phyloP scores from a whole-genome alignment of 2,329 filamentous ascomycete species.

The Colletotrichum incanum region DNA sequence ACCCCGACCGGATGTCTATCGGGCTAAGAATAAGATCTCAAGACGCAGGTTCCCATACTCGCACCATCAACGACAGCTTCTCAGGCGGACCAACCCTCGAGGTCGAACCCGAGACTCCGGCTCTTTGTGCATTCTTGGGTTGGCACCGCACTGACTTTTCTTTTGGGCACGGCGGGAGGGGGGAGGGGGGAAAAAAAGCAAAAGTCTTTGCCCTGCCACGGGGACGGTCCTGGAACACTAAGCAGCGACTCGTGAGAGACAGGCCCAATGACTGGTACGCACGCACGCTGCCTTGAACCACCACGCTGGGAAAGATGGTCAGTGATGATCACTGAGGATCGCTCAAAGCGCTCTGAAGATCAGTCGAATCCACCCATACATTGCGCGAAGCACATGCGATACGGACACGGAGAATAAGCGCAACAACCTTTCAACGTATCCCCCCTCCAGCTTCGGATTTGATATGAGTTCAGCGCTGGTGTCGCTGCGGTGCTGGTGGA shows the following conservation, averaged over 20 bases:
- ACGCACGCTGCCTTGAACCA: constrained; percentile 30
- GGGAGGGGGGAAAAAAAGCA: neutral
- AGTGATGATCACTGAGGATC: constrained; percentile 27
- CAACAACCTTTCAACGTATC: neutral
- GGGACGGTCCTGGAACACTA: constrained; percentile 1
- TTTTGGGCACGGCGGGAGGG: constrained; percentile 8
- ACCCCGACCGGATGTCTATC: neutral
- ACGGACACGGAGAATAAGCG: neutral
- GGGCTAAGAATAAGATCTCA: neutral
- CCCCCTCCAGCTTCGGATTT: neutral
- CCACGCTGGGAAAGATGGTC: constrained; percentile 28
- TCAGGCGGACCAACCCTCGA: constrained; percentile 10
- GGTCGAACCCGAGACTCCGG: constrained; percentile 30
- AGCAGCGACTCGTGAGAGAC: constrained; percentile 11
- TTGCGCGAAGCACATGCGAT: constrained; percentile 3
- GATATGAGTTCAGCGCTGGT: neutral
- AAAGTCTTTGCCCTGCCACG: constrained; percentile 8
- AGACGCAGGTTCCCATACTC: neutral
- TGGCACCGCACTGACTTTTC: constrained; percentile 14
- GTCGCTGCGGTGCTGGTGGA: neutral
- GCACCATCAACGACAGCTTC: neutral
- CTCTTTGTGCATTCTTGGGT: constrained; percentile 26
- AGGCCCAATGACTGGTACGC: constrained; percentile 14
- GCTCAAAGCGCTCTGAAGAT: constrained; percentile 12
- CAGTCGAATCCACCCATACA: constrained; percentile 24